Evolutionary conservation across 2,329 filamentous ascomycete genomes (phyloP).

Genomic region (Nigrograna mackinnonii): DNA sequence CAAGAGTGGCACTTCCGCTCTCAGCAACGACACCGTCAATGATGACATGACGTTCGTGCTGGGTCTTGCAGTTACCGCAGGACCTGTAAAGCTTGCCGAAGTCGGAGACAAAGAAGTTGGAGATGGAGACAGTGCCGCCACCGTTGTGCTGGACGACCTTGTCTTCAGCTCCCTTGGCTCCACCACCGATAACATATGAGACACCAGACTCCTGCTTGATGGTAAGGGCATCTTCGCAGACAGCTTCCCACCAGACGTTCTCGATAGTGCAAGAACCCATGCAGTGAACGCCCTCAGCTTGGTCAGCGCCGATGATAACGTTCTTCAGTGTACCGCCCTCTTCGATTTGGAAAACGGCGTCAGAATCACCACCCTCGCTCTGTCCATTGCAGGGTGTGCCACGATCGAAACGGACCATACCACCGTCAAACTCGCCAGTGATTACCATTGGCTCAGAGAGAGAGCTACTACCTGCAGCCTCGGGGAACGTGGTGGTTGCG

Average conservation of each 20-base stretch:
- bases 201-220: conserved; percentile 26
- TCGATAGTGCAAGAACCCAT: conserved; percentile 52
- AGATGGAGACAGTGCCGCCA: conserved; percentile 34
- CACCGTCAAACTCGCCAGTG: conserved; percentile 25
- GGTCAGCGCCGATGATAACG: conserved; percentile 55
- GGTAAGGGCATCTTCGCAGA: conserved; percentile 42
- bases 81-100: conserved; percentile 45
- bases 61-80: conserved; percentile 51
- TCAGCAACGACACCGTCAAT: conserved; percentile 44
- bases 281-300: conserved; percentile 58
- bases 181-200: conserved; percentile 40
- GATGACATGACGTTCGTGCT: conserved; percentile 43
- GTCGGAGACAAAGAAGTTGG: conserved; percentile 29
- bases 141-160: conserved; percentile 50
- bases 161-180: conserved; percentile 36
- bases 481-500: conserved; percentile 21
- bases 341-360: conserved; percentile 55
- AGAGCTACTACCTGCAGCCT: conserved; percentile 20
- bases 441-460: conserved; percentile 17
- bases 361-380: conserved; percentile 44
- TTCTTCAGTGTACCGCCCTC: conserved; percentile 54
- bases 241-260: conserved; percentile 50
- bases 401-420: conserved; percentile 23
- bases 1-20: conserved; percentile 37
- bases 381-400: conserved; percentile 41